phyloP scores from a whole-genome alignment of 352 stramenopile species.

The Globisporangium rhizosaccharum region DNA sequence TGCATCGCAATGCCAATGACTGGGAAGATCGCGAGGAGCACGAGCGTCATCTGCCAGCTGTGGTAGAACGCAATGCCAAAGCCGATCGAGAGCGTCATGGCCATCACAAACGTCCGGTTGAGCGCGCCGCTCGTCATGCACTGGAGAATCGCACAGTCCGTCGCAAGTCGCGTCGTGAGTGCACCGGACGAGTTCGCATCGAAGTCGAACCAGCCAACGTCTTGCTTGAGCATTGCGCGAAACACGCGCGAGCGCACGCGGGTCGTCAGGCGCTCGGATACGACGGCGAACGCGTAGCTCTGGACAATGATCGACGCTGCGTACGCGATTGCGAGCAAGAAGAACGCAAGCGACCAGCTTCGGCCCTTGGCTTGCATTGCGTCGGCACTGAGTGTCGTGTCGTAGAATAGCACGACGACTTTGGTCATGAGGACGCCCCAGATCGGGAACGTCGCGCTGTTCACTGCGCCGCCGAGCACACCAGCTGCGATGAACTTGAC shows the following conservation, averaged over 20 bases:
- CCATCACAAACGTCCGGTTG: conserved; percentile 45
- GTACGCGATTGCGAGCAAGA: conserved; percentile 34
- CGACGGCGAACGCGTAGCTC: conserved; percentile 49
- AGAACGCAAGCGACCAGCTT: conserved; percentile 25
- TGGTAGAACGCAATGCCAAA: conserved; percentile 47
- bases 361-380: too few species aligned
- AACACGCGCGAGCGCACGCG: conserved; percentile 43
- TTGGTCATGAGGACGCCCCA: conserved; percentile 49
- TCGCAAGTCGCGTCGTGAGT: conserved; percentile 55
- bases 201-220: conserved; percentile 74
- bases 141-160: conserved; percentile 71
- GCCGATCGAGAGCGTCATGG: conserved; percentile 45
- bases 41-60: conserved; percentile 57
- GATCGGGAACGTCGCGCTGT: conserved; percentile 37
- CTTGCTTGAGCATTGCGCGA: conserved; percentile 56
- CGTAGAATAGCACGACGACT: conserved; percentile 47
- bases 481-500: conserved; percentile 44
- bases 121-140: conserved; percentile 65
- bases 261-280: conserved; percentile 38
- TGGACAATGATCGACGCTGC: conserved; percentile 36
- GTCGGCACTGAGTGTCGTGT: conserved; percentile 23
- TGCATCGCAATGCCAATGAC: conserved; percentile 14
- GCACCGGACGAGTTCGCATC: conserved; percentile 57
- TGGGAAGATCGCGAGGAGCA: conserved; percentile 14
- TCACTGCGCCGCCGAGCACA: conserved; percentile 29